Percentiles rank a stretch among this genome's conserved stretches.
Evolutionary conservation across 495 filamentous ascomycete genomes (phyloP).

Genomic region (Talaromyces nanjingensis): DNA sequence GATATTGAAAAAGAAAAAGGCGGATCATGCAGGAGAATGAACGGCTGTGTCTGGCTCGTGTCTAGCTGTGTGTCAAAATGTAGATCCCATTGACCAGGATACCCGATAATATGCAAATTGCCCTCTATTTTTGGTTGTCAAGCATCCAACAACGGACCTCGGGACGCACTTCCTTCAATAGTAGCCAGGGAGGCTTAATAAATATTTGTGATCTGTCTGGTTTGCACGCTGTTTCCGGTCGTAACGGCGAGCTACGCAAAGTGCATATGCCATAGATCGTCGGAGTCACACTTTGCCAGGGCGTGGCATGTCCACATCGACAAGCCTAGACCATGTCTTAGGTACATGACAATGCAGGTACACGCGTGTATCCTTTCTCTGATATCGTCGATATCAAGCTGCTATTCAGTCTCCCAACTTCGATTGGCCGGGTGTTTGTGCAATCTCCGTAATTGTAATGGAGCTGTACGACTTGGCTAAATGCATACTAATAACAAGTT

Average conservation of each 20-base stretch:
- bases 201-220: background rate
- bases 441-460: background rate
- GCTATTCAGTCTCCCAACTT: background rate
- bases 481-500: background rate
- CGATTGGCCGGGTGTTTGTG: background rate
- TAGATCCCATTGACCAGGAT: background rate
- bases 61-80: background rate
- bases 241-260: background rate
- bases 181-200: background rate
- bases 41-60: background rate
- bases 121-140: background rate
- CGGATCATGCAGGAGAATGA: background rate
- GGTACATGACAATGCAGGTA: background rate
- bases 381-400: background rate
- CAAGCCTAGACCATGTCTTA: background rate
- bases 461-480: background rate
- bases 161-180: background rate
- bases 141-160: background rate
- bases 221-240: background rate
- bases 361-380: background rate
- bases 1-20: background rate
- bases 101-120: background rate
- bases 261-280: background rate
- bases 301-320: constrained; percentile 1
- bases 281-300: background rate